Conservation (phyloP, 345 rosid genomes). For the Gynandropsis gynandra region DNA sequence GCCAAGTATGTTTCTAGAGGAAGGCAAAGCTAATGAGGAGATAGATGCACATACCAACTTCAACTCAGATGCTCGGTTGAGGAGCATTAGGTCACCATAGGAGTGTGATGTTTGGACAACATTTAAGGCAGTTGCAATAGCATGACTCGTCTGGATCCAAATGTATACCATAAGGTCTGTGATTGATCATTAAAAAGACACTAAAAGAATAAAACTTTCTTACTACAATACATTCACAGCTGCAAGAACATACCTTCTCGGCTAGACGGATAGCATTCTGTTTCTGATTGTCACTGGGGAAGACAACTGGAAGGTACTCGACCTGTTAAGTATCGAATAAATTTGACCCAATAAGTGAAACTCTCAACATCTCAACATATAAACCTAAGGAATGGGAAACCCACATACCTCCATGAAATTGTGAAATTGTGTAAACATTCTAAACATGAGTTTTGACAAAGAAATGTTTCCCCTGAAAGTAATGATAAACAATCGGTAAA, state of each 20-base stretch:
- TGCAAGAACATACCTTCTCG: constrained; percentile 53
- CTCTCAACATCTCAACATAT: constrained; percentile 1
- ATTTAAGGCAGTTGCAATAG: constrained; percentile 70
- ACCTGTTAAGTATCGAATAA: constrained; percentile 44
- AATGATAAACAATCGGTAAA: constrained; percentile 13
- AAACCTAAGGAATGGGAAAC: not conserved
- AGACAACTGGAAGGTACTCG: constrained; percentile 78
- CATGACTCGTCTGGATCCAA: constrained; percentile 60
- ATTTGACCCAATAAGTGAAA: constrained; percentile 3
- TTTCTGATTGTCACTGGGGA: constrained; percentile 55
- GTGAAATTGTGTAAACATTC: constrained; percentile 99
- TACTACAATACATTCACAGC: not conserved
- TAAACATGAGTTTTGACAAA: constrained; percentile 75
- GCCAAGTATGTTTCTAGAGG: too few relatives aligned
- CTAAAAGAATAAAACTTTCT: constrained; percentile 11
- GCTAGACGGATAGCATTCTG: constrained; percentile 65
- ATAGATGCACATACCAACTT: constrained; percentile 42
- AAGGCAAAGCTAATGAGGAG: constrained; percentile 11
- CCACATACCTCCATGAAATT: constrained; percentile 86
- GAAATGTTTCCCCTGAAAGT: constrained; percentile 61
- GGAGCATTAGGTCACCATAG: constrained; percentile 80
- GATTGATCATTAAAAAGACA: constrained; percentile 3
- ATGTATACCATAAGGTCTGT: constrained; percentile 23
- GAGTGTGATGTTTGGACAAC: constrained; percentile 85
- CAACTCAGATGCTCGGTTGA: constrained; percentile 51